These are phyloP conservation scores for Gryganskiella cystojenkinii DNA, from an alignment of 192 early-diverging fungal genomes.

Conservation along the genomic window DNA sequence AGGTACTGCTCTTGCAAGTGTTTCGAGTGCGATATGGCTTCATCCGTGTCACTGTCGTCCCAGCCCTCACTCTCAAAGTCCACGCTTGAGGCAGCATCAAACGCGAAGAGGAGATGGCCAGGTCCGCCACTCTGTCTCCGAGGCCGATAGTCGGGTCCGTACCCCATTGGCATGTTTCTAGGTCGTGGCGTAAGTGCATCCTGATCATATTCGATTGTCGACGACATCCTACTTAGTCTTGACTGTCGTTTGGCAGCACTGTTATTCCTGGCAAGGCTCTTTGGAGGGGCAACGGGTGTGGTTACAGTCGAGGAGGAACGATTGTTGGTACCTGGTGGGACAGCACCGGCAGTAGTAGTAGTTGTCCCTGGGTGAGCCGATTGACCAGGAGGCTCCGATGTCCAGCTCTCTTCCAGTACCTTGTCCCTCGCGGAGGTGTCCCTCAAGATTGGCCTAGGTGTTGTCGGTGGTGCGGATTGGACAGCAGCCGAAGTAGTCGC, in stretches of 20 bases:
- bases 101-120: slow-evolving; percentile 26
- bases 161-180: slow-evolving; percentile 10
- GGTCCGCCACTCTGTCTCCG: slow-evolving; percentile 46
- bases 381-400: slow-evolving; percentile 43
- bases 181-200: slow-evolving; percentile 36
- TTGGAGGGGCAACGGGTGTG: slow-evolving; percentile 32
- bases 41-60: slow-evolving; percentile 46
- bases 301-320: slow-evolving; percentile 4
- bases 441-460: slow-evolving; percentile 44
- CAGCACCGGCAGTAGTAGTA: slow-evolving; percentile 4
- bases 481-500: slow-evolving; percentile 1
- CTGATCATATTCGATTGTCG: slow-evolving; percentile 23
- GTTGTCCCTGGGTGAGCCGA: no score
- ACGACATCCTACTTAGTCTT: slow-evolving; percentile 17
- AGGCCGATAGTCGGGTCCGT: slow-evolving; percentile 33
- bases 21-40: slow-evolving; percentile 14
- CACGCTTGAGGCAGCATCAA: slow-evolving; percentile 12
- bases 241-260: slow-evolving; percentile 35
- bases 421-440: slow-evolving; percentile 45
- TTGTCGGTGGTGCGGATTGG: background rate
- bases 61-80: slow-evolving; percentile 49
- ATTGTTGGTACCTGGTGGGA: background rate
- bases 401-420: slow-evolving; percentile 41
- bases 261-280: slow-evolving; percentile 39
- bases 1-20: slow-evolving; percentile 43